Evolutionary conservation across 768 basidiomycete genomes (phyloP).

Genomic region (Clitopilus passeckerianus): DNA sequence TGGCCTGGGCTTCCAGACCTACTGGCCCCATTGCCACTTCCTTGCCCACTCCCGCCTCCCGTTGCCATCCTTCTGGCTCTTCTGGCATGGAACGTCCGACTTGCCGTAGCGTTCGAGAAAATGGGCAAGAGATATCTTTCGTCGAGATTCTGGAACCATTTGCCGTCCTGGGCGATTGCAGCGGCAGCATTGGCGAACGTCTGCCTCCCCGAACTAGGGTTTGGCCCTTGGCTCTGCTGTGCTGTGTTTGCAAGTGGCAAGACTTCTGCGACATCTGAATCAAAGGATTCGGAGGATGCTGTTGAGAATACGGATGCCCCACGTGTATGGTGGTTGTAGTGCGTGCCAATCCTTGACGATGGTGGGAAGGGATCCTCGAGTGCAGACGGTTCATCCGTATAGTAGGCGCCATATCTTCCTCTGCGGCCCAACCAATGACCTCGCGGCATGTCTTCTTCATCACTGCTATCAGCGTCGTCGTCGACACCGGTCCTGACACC

Average conservation of each 20-base stretch:
- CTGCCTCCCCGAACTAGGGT: conserved; percentile 16
- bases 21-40: conserved; percentile 21
- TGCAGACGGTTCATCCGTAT: conserved; percentile 38
- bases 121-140: conserved; percentile 91
- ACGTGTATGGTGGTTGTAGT: conserved; percentile 58
- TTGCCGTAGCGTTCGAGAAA: conserved; percentile 90
- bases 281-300: conserved; percentile 70
- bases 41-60: conserved; percentile 31
- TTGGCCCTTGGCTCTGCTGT: conserved; percentile 17
- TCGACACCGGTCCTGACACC: conserved; percentile 95
- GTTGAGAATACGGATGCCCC: conserved; percentile 51
- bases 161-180: conserved; percentile 63
- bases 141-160: conserved; percentile 95
- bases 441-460: conserved; percentile 42
- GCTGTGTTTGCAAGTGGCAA: conserved; percentile 66
- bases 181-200: conserved; percentile 11
- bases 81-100: conserved; percentile 80
- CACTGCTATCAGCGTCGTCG: conserved; percentile 70
- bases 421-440: conserved; percentile 31
- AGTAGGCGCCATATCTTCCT: conserved; percentile 38
- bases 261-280: conserved; percentile 73
- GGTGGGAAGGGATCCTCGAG: conserved; percentile 21
- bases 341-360: conserved; percentile 45
- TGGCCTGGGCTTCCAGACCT: conserved; percentile 29
- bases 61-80: conserved; percentile 49